Percentiles rank a stretch among this genome's conserved stretches.
Conservation (phyloP, 1,284 basidiomycete genomes). For the Irpex sp. region DNA sequence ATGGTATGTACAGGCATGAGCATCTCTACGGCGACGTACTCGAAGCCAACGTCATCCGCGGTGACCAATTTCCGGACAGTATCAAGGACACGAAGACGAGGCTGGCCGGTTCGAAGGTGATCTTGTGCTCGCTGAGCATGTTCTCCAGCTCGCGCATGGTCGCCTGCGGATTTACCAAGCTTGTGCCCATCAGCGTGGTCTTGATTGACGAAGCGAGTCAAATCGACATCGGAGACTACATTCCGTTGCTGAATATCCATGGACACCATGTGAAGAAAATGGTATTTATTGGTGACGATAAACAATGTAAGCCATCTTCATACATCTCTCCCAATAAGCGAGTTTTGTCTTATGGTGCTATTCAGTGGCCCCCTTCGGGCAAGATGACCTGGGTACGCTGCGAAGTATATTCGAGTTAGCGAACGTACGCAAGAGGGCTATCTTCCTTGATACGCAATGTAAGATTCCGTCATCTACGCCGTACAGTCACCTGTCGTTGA, state of each 20-base stretch:
- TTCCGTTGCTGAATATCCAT: conserved; percentile 31
- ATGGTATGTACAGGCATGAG: conserved; percentile 55
- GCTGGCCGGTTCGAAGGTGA: conserved; percentile 43
- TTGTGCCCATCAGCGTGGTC: conserved; percentile 39
- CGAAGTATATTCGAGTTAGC: conserved; percentile 42
- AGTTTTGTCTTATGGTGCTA: not conserved
- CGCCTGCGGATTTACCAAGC: conserved; percentile 12
- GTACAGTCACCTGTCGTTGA: not conserved
- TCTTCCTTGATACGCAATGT: conserved; percentile 44
- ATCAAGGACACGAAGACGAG: conserved; percentile 1
- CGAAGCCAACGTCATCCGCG: conserved; percentile 43
- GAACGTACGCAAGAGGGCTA: conserved; percentile 30
- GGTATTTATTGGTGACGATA: conserved; percentile 52
- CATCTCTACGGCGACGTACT: conserved; percentile 52
- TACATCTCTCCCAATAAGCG: not conserved
- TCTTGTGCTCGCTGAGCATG: conserved; percentile 74
- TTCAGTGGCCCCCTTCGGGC: conserved; percentile 47
- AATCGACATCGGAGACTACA: conserved; percentile 40
- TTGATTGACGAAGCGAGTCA: conserved; percentile 49
- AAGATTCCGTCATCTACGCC: conserved; percentile 9
- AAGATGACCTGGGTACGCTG: conserved; percentile 36
- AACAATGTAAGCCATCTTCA: conserved; percentile 50
- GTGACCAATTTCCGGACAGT: conserved; percentile 36
- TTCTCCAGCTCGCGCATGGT: conserved; percentile 40
- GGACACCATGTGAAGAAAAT: conserved; percentile 26